A percentile compares a stretch with the other conserved stretches of the same genome.
phyloP scores from a whole-genome alignment of 495 filamentous ascomycete genomes.

The Xylaria cubensis region DNA sequence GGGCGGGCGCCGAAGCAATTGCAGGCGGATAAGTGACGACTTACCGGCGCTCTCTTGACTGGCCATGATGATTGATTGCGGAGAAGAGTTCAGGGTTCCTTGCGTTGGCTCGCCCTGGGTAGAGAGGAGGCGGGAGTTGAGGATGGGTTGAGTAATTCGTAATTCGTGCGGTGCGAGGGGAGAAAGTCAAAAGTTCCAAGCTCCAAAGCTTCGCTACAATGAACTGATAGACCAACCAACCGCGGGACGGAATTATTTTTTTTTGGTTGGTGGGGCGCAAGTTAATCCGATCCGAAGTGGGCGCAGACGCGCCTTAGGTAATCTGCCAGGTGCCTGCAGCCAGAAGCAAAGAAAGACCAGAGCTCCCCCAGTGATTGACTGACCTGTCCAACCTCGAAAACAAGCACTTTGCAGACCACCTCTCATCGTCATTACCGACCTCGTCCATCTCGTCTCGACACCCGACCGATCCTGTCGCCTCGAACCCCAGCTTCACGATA shows the following conservation, averaged over 20 bases:
- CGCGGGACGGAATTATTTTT: background rate
- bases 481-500: slow-evolving; percentile 21
- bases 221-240: background rate
- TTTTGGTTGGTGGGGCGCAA: slow-evolving; percentile 18
- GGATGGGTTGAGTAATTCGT: slow-evolving; percentile 16
- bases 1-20: no score
- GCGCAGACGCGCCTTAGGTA: slow-evolving; percentile 45
- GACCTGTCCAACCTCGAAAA: slow-evolving; percentile 43
- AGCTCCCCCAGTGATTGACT: slow-evolving; percentile 40
- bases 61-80: slow-evolving; percentile 49
- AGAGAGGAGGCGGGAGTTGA: slow-evolving; percentile 26
- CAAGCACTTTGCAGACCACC: slow-evolving; percentile 33
- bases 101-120: slow-evolving; percentile 66
- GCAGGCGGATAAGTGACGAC: background rate
- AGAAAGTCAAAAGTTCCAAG: slow-evolving; percentile 1
- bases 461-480: slow-evolving; percentile 25
- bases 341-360: slow-evolving; percentile 1
- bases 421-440: slow-evolving; percentile 24
- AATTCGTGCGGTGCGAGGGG: background rate
- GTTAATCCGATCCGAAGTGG: slow-evolving; percentile 40
- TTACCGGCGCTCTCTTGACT: slow-evolving; percentile 57
- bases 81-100: slow-evolving; percentile 59
- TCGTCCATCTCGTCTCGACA: slow-evolving; percentile 32
- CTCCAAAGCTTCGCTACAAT: slow-evolving; percentile 3
- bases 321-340: slow-evolving; percentile 25